Base-by-base conservation (phyloP, 495 filamentous ascomycete species). In the Aspergillus nidulans region DNA sequence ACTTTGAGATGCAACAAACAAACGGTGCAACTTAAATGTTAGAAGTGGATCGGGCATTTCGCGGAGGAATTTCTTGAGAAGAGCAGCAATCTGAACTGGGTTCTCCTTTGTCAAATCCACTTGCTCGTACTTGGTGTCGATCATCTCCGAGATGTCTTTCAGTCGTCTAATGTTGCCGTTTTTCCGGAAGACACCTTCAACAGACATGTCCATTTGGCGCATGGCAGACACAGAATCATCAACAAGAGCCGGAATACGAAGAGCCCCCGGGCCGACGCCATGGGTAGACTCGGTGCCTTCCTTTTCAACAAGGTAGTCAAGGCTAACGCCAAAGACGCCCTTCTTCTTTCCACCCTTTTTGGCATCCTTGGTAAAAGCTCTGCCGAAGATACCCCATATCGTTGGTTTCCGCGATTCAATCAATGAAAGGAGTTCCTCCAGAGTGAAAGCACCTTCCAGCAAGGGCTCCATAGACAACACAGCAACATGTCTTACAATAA, bases 141-240 rank as follows among this genome's bases (percentile, higher is more conserved):
- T 87, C 60, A 83, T 74, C 38, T 92, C 90, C 24, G 87, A 83
- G 18, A 95, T 73, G 50, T 96, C 91, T 57, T 87, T 88, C 23
- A 97, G 78, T 47, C 89, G 86, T 63, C 88, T 87, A 67, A 99
- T 97, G 65, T 97, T 97, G 55, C 94, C 94, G 64, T 97, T 99
- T 78, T 99, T 99, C 51, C 94, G 87, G 81, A 99, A 99, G 43
- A 99, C 92, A 63, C 95, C 95, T 66, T 99, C 94, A 7, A 97
- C 90, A 16, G 91, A 95, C 80, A 99, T 95, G 71, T 99, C 94
- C 91, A 97, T 99, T 65, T 90, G 92, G 58, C 90, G 85, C 89
- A 99, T 94, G 24, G 92, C 89, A 5, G 88, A 88, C 13, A 97
- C 83, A 23, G 91, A 83, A 63, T 97, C 95, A 64, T 97, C 91